phyloP scores from a whole-genome alignment of 352 stramenopile species.

The Thalassiosira exigua region DNA sequence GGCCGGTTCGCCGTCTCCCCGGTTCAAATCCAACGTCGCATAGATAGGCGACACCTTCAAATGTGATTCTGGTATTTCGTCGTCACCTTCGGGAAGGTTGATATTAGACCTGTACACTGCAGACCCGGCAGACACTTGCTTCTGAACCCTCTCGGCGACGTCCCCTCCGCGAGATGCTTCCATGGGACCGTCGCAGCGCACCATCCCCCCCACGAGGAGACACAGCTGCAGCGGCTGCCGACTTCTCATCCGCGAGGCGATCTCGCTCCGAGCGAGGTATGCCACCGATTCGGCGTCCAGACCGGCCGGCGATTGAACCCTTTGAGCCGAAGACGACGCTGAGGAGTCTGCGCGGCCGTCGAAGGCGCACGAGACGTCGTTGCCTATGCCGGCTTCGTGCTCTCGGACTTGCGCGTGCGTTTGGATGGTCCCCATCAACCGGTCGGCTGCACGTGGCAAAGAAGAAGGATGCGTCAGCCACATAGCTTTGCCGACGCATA shows the following conservation, averaged over 20 bases:
- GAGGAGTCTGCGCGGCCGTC: slow-evolving; percentile 16
- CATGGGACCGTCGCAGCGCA: slow-evolving; percentile 15
- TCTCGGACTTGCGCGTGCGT: slow-evolving; percentile 63
- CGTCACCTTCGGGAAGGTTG: neutral
- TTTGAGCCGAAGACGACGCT: neutral
- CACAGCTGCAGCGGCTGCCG: slow-evolving; percentile 58
- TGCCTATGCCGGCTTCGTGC: slow-evolving; percentile 71
- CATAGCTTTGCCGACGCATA: too few relatives aligned
- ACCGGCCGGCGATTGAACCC: slow-evolving; percentile 24
- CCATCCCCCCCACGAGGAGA: slow-evolving; percentile 75
- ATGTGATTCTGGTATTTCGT: too few relatives aligned
- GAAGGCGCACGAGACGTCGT: slow-evolving; percentile 66
- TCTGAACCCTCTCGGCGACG: slow-evolving; percentile 45
- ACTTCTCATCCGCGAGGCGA: slow-evolving; percentile 56
- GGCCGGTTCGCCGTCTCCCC: neutral
- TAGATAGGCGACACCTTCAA: too few relatives aligned
- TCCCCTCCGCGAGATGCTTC: neutral
- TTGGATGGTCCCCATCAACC: slow-evolving; percentile 63
- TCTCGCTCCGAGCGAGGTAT: slow-evolving; percentile 60
- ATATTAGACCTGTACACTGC: too few relatives aligned
- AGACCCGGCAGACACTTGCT: slow-evolving; percentile 44
- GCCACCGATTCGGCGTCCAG: slow-evolving; percentile 68
- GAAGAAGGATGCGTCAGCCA: too few relatives aligned
- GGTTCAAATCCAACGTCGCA: neutral
- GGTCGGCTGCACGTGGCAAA: slow-evolving; percentile 48